These are phyloP conservation scores for Corylus americana DNA, from an alignment of 306 rosid genomes.

Conservation along the genomic window DNA sequence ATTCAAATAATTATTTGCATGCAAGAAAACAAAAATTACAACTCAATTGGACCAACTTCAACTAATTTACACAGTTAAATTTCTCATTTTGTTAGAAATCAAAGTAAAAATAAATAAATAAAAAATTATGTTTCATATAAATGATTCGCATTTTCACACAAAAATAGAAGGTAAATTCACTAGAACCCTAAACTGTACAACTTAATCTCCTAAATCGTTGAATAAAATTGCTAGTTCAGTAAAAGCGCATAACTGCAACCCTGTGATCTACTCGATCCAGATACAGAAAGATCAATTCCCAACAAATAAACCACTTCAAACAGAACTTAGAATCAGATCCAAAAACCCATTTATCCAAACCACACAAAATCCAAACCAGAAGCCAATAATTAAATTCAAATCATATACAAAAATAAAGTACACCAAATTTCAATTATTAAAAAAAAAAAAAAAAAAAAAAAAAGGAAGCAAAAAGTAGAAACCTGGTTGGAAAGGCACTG, in stretches of 20 bases:
- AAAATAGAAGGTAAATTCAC: not conserved
- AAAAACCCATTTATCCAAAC: not conserved
- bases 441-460: not conserved
- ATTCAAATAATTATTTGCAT: not conserved
- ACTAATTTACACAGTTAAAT: not conserved
- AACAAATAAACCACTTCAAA: slow-evolving; percentile 1
- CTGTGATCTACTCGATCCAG: slow-evolving; percentile 22
- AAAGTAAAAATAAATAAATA: not conserved
- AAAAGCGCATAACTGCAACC: not conserved
- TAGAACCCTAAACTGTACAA: not conserved
- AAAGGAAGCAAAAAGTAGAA: not conserved
- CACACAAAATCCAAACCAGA: slow-evolving; percentile 11
- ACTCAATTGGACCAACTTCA: not conserved
- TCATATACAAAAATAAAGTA: not conserved
- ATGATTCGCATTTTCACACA: not conserved
- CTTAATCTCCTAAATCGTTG: slow-evolving; percentile 11
- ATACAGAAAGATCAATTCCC: not conserved
- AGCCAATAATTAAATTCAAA: not conserved
- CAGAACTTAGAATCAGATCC: slow-evolving; percentile 28
- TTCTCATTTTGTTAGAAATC: not conserved
- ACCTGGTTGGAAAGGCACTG: slow-evolving; percentile 30
- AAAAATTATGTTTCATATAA: not conserved
- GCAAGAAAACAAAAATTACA: not conserved
- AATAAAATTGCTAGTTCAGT: slow-evolving; percentile 6
- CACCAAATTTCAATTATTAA: not conserved